Evolutionary conservation across 1,284 basidiomycete genomes (phyloP), one percentile per base, ranked within the genome.

Genomic region (Xerocomus nothofagi): DNA sequence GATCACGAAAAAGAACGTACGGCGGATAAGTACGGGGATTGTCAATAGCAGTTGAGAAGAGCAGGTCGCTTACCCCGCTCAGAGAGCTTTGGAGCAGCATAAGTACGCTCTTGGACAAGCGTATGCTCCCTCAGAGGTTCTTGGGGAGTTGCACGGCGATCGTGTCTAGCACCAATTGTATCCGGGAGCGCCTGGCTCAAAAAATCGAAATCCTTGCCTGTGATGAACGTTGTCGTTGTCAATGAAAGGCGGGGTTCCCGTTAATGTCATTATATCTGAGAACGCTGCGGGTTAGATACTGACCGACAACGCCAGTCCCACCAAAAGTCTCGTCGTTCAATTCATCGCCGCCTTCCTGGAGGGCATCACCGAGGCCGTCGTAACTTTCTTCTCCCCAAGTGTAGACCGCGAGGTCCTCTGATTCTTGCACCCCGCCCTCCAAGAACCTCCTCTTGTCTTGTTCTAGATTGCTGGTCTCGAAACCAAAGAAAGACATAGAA

Each of bases 311-410:
- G 21, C 77, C 84, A 39, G 73, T 62, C 33, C 73, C 79, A 32
- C 95, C 96, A 73, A 99, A 99, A 2, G 96, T 99, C 74, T 97
- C 93, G 65, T 97, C 92, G 70, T 98, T 97, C 60, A 93, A 68
- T 56, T 94, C 93, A 75, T 97, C 93, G 43, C 84, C 84, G 32
- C 85, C 86, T 69, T 98, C 96, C 60, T 89, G 84, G 51, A 98
- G 79, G 50, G 83, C 82, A 69, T 91, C 88, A 39, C 88, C 93
- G 10, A 95, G 82, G n/a, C 88, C 89, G 71, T 94, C 91, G 66
- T 93, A 93, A 58, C 84, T 86, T 41, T 93, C 91, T 60, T 90
- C 88, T 18, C 90, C 91, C 90, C 91, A 93, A 38, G 87, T 91
- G 71, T 89, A 92, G 44, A 90, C 86, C 5, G 84, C 81, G 56